phyloP scores from a whole-genome alignment of 164 flowering plant genomes.

The Dillenia suffruticosa region DNA sequence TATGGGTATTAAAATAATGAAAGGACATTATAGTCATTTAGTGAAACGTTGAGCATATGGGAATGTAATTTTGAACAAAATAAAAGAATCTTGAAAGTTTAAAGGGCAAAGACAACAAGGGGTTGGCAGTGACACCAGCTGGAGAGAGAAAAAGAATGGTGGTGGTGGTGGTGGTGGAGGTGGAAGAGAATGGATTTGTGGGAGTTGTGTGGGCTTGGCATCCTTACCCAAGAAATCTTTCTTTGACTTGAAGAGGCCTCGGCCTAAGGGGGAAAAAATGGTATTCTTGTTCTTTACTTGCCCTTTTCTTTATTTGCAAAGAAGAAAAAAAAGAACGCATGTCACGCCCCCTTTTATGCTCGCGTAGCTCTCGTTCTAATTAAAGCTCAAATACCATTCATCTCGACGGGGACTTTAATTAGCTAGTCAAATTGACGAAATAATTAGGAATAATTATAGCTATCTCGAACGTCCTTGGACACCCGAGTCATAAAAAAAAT shows the following conservation, averaged over 20 bases:
- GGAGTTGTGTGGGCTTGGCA: constrained; percentile 31
- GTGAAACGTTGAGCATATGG: not conserved
- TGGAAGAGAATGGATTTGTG: too few relatives aligned
- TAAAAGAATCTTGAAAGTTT: constrained; percentile 34
- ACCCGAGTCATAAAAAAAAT: too few relatives aligned
- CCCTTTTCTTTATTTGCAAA: constrained; percentile 7
- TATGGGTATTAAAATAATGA: too few relatives aligned
- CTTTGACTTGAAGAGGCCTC: constrained; percentile 43
- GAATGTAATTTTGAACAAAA: not conserved
- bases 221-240: constrained; percentile 31
- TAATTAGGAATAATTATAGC: too few relatives aligned
- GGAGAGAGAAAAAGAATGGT: constrained; percentile 6
- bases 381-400: too few relatives aligned
- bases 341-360: too few relatives aligned
- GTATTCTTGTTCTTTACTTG: constrained; percentile 10
- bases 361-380: too few relatives aligned
- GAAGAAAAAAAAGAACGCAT: not conserved
- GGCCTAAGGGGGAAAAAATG: constrained; percentile 11
- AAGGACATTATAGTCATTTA: constrained; percentile 12
- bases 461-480: too few relatives aligned
- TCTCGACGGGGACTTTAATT: too few relatives aligned
- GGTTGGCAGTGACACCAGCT: constrained; percentile 2
- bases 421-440: too few relatives aligned
- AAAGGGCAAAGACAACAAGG: constrained; percentile 26
- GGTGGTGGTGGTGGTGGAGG: constrained; percentile 13